Evolutionary conservation across 192 early-diverging fungal genomes (phyloP), one percentile per base, ranked within the genome.

Genomic region (Chytriomyces sp.): DNA sequence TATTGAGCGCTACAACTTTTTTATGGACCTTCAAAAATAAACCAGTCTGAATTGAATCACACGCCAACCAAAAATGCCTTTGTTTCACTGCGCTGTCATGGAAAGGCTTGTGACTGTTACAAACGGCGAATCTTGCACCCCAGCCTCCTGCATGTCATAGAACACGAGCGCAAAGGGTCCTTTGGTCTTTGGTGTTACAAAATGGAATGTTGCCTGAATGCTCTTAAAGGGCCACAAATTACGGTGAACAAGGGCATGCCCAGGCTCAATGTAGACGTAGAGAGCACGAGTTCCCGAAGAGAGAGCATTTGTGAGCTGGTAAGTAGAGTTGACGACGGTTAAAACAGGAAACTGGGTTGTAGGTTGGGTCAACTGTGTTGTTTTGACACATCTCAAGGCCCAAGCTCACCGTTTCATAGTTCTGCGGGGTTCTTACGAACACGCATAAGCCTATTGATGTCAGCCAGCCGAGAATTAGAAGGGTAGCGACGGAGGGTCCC

Each of bases 221-320:
- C 56, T 58, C 28, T 12, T 25, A 19, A 55, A 68, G 2, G 65
- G 65, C 6, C 34, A 28, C 14, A 32, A 39, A 1, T n/a, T 19
- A 28, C 55, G 7, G 52, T 68, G 65, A 7, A 68, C 31, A 17
- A 68, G 53, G 52, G 33, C 8, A 22, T 68, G 65, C 7, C 37
- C 37, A 7, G 65, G 65, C 30, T 68, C 65, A 25, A 68, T 7
- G 53, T 68, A 68, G 12, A 68, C 52, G 52, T 68, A 68, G 14
- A 68, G 30, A 33, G 52, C 52, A 12, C 39, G 33, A 19, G 52
- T 25, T 12, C 65, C 65, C 5, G 52, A 26, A 22, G 65, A 68
- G 17, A 68, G 54, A 14, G 65, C 65, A 34, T 68, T 56, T 12
- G 52, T 31, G 2, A 68, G 12, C 7, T 68, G 52, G 36, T 55